Conservation (phyloP, 83 land plant genomes). For the Isoetes engelmannii region DNA sequence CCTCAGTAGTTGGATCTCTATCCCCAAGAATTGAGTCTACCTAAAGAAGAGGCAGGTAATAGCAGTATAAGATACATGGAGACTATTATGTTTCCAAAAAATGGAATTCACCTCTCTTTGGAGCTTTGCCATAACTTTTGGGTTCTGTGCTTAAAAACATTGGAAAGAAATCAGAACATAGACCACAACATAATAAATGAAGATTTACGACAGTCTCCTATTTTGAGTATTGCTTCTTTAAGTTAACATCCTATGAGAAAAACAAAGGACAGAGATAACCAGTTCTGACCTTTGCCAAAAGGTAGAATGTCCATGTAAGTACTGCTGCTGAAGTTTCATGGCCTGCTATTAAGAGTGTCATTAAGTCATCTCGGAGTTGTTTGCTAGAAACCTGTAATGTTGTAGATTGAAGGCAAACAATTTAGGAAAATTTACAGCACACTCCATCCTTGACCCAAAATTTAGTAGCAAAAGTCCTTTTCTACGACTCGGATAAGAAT, state of each 20-base stretch:
- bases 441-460: no score
- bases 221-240: not conserved
- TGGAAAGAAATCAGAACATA: not conserved
- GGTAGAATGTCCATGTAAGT: constrained; percentile 88
- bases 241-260: not conserved
- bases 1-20: constrained; percentile 67
- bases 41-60: constrained; percentile 22
- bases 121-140: constrained; percentile 63
- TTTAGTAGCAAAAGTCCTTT: no score
- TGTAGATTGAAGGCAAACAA: constrained; percentile 4
- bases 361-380: constrained; percentile 91
- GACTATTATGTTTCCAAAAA: not conserved
- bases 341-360: constrained; percentile 94
- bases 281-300: constrained; percentile 55
- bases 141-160: constrained; percentile 46
- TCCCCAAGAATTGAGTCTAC: constrained; percentile 83
- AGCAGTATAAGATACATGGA: not conserved
- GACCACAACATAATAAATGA: not conserved
- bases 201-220: not conserved
- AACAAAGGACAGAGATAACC: not conserved
- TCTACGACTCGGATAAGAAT: no score
- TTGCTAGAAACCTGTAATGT: constrained; percentile 56
- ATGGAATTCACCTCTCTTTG: constrained; percentile 63
- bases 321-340: constrained; percentile 95
- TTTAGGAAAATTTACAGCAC: no score